Percentiles rank a stretch among this genome's conserved stretches.
Conservation (phyloP, 352 stramenopile species). For the Blastocystis sp. region DNA sequence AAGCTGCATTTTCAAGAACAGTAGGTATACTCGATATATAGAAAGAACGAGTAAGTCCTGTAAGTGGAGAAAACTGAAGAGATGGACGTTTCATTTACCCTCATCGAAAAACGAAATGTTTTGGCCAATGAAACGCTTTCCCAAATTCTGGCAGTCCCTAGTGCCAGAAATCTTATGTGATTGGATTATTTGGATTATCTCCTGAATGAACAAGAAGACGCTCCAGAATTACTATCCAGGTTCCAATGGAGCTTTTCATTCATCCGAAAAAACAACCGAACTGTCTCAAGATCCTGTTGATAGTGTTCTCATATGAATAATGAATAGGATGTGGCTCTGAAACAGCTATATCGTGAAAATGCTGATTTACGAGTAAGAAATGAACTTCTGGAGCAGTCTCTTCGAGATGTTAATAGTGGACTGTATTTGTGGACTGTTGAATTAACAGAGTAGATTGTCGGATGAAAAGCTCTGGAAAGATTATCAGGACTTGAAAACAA, state of each 20-base stretch:
- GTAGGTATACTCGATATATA: conserved; percentile 38
- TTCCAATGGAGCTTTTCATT: too few relatives aligned
- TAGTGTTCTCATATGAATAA: background rate
- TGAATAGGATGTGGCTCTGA: background rate
- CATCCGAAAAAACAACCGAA: too few relatives aligned
- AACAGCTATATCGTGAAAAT: conserved; percentile 60
- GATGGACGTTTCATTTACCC: too few relatives aligned
- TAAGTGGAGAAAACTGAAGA: too few relatives aligned
- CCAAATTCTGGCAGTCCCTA: too few relatives aligned
- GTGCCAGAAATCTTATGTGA: too few relatives aligned
- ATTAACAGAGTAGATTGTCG: background rate
- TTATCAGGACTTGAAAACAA: background rate
- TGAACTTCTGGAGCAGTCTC: conserved; percentile 47
- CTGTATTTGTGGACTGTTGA: background rate
- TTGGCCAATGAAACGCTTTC: too few relatives aligned
- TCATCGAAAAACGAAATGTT: too few relatives aligned
- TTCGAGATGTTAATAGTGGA: conserved; percentile 15
- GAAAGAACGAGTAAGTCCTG: conserved; percentile 13
- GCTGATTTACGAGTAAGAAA: conserved; percentile 35
- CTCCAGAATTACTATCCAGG: too few relatives aligned
- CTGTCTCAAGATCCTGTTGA: background rate
- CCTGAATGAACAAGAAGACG: too few relatives aligned
- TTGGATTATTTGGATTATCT: too few relatives aligned
- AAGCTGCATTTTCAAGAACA: background rate
- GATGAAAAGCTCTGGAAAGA: conserved; percentile 3